A percentile compares a stretch with the other conserved stretches of the same genome.
phyloP scores from a whole-genome alignment of 2,329 filamentous ascomycete species.

The Podosphaera fusca region DNA sequence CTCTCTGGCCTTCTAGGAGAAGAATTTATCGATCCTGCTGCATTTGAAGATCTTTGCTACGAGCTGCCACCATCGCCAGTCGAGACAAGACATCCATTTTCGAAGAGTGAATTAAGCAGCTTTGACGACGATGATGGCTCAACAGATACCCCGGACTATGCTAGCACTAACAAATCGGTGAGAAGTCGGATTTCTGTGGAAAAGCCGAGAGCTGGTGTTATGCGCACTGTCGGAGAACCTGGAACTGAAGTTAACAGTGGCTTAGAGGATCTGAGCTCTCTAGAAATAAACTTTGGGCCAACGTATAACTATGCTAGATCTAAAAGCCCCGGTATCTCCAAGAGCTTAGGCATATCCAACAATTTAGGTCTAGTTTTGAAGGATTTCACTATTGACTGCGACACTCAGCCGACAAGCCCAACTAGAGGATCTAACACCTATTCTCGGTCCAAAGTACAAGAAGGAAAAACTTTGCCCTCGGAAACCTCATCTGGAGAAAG shows the following conservation, averaged over 20 bases:
- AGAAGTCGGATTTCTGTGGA: constrained; percentile 28
- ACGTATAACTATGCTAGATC: constrained; percentile 32
- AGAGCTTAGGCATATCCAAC: constrained; percentile 6
- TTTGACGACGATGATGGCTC: constrained; percentile 39
- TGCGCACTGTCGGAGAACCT: constrained; percentile 46
- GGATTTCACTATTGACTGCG: constrained; percentile 3
- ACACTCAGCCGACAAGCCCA: constrained; percentile 5
- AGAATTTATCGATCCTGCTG: constrained; percentile 24
- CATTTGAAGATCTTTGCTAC: constrained; percentile 20
- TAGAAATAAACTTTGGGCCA: constrained; percentile 71
- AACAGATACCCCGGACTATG: constrained; percentile 51
- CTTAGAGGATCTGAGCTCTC: constrained; percentile 12
- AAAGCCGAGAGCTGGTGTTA: constrained; percentile 51
- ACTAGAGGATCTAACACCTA: constrained; percentile 11
- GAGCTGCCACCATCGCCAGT: constrained; percentile 3
- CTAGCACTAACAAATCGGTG: constrained; percentile 27
- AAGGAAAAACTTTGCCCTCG: constrained; percentile 17
- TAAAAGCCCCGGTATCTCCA: constrained; percentile 36
- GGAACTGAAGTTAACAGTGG: constrained; percentile 19
- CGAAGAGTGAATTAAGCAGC: constrained; percentile 19
- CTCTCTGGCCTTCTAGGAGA: constrained; percentile 18
- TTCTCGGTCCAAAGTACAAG: constrained; percentile 19
- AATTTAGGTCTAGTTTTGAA: constrained; percentile 35
- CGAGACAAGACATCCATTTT: constrained; percentile 7
- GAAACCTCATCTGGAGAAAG: constrained; percentile 24